These are phyloP conservation scores for Eucalyptus sp. DNA, from an alignment of 345 rosid species.

Conservation along the genomic window DNA sequence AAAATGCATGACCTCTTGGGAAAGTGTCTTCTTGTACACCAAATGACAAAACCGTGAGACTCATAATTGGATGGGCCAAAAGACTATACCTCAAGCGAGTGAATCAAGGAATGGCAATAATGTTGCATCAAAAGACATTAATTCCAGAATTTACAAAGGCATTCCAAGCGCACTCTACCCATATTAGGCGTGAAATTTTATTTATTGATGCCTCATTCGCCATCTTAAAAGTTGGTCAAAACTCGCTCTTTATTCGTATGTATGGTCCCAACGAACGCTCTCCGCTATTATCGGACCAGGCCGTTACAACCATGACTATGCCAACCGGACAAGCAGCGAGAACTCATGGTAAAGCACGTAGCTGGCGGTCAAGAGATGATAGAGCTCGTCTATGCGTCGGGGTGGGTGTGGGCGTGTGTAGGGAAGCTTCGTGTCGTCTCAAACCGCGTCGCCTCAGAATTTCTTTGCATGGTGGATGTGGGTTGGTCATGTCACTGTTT, in stretches of 20 bases:
- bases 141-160: too few relatives aligned
- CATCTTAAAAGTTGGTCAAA: background rate
- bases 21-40: background rate
- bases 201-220: rapidly evolving
- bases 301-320: background rate
- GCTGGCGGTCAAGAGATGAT: background rate
- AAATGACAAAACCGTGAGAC: background rate
- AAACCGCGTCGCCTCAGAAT: background rate
- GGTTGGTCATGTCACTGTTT: background rate
- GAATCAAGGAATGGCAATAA: background rate
- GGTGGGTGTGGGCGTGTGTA: background rate
- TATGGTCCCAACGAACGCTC: too few relatives aligned
- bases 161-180: too few relatives aligned
- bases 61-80: background rate
- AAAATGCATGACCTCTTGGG: background rate
- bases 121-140: rapidly evolving
- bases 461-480: background rate
- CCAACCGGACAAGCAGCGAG: background rate
- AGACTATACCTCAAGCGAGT: rapidly evolving
- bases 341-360: background rate
- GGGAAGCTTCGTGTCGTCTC: background rate
- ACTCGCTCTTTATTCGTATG: rapidly evolving
- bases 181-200: too few relatives aligned
- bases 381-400: background rate
- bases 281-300: background rate